Evolutionary conservation across 768 basidiomycete genomes (phyloP).

Genomic region (Lactarius sp.): DNA sequence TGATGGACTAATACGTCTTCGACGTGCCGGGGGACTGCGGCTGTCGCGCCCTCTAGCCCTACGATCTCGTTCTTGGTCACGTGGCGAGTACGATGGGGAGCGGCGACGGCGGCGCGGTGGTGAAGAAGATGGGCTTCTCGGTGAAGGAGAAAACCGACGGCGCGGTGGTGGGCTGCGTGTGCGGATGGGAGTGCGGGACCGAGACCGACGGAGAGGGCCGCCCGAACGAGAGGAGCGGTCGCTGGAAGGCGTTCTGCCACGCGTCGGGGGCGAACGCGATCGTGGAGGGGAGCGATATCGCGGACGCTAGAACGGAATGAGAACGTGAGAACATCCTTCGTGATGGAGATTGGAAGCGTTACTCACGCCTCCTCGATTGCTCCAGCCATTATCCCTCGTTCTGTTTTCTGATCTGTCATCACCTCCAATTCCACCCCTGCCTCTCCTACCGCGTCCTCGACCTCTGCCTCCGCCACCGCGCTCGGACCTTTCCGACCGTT

Average conservation of each 20-base stretch:
- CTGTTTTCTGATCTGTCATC: conserved; percentile 40
- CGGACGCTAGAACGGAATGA: conserved; percentile 37
- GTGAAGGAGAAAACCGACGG: conserved; percentile 27
- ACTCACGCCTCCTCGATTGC: conserved; percentile 53
- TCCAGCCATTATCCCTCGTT: conserved; percentile 59
- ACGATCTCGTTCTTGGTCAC: conserved; percentile 32
- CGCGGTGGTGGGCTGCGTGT: conserved; percentile 14
- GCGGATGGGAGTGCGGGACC: conserved; percentile 26
- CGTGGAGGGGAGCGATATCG: conserved; percentile 46
- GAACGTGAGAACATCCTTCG: conserved; percentile 25
- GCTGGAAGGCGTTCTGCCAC: conserved; percentile 32
- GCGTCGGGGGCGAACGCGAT: conserved; percentile 26
- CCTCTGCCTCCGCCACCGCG: conserved; percentile 53
- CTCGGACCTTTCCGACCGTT: conserved; percentile 43
- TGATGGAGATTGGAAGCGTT: conserved; percentile 21
- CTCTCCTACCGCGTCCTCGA: conserved; percentile 50
- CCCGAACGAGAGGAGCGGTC: conserved; percentile 40
- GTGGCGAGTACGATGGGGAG: conserved; percentile 48
- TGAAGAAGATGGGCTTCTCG: conserved; percentile 23
- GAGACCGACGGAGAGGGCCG: conserved; percentile 35
- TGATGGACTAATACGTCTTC: conserved; percentile 29
- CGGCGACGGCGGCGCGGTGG: conserved; percentile 36
- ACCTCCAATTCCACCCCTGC: conserved; percentile 42
- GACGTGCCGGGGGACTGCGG: conserved; percentile 48
- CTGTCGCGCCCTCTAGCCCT: conserved; percentile 35